Evolutionary conservation across 805 yeast species (phyloP), one percentile per base, ranked within the genome.

Genomic region (Candida orba): DNA sequence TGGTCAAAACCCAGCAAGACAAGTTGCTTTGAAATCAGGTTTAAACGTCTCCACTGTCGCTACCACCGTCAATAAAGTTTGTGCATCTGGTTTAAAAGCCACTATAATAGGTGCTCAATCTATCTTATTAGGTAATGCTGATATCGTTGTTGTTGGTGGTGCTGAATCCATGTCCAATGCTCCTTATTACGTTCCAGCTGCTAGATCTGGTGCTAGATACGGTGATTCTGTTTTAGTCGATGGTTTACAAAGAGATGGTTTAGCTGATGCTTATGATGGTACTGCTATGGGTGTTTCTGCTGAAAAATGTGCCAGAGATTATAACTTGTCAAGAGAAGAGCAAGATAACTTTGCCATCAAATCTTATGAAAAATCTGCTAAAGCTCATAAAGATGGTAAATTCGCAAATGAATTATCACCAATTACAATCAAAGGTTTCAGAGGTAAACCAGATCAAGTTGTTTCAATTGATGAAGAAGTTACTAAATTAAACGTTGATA

Each of bases 1-100:
- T 48, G 98, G 99, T 50, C 99, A 91, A 70, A 89, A 91, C 46
- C 98, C 99, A 36, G 99, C 99, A 31, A 83, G 98, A 69, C 99
- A 91, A 70, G 98, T 91, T 45, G 96, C 96, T 14, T 60, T 91
- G 52, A 83, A 81, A 59, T 84, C 98, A 17, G 98, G 98, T 14
- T 74, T 93, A 42, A 79, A 87, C 40, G 79, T 83, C 52, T 71
- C 78, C 48, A 80, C 87, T 43, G 84, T 88, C 39, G 95, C 96
- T 46, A 78, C 96, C 43, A 84, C 97, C 34, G 76, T 91, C 53
- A 93, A 93, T 78, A 91, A 91, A 72, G 98, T 93, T 45, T 93
- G 99, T 72, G 95, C 99, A 35, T 85, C 96, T 12, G 98, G 96
- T 55, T 69, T 90, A 79, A 91, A 93, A 70, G 78, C 97, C 36